Evolutionary conservation across 2,329 filamentous ascomycete genomes (phyloP).

Genomic region (Colletotrichum brevisporum): DNA sequence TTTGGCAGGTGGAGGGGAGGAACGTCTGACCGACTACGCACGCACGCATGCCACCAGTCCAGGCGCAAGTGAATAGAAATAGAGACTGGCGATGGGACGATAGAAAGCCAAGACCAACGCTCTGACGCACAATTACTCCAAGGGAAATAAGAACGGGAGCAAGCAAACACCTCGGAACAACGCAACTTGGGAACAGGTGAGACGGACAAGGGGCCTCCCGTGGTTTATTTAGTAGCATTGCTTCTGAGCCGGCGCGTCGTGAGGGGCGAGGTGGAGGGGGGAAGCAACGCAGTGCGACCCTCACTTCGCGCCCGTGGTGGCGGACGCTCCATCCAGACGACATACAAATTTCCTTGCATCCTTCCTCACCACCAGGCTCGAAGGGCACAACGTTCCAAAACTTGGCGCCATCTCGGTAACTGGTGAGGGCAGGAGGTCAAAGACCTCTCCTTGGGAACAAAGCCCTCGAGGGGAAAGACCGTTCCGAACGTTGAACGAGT

Average conservation of each 20-base stretch:
- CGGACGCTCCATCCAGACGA: conserved; percentile 2
- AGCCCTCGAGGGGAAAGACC: neutral
- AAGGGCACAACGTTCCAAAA: neutral
- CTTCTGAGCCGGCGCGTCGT: too few relatives aligned
- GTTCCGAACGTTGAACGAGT: conserved; percentile 9
- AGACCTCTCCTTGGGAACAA: neutral
- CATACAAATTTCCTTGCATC: conserved; percentile 2
- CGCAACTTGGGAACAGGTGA: too few relatives aligned
- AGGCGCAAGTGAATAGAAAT: conserved; percentile 16
- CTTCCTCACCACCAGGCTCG: neutral
- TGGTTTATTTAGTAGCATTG: too few relatives aligned
- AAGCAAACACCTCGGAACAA: neutral
- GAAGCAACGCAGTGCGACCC: conserved; percentile 17
- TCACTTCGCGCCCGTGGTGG: conserved; percentile 2
- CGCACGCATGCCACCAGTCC: conserved; percentile 19
- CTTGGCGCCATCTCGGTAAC: neutral
- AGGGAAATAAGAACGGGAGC: neutral
- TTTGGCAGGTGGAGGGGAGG: conserved; percentile 18
- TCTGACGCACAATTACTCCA: conserved; percentile 9
- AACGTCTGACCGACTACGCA: neutral
- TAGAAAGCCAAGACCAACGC: neutral
- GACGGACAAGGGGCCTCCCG: too few relatives aligned
- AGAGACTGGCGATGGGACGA: conserved; percentile 11
- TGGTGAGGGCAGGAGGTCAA: conserved; percentile 6
- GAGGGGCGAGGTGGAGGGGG: neutral